Conservation (phyloP, 2,329 filamentous ascomycete species). For the Colletotrichum tanaceti region DNA sequence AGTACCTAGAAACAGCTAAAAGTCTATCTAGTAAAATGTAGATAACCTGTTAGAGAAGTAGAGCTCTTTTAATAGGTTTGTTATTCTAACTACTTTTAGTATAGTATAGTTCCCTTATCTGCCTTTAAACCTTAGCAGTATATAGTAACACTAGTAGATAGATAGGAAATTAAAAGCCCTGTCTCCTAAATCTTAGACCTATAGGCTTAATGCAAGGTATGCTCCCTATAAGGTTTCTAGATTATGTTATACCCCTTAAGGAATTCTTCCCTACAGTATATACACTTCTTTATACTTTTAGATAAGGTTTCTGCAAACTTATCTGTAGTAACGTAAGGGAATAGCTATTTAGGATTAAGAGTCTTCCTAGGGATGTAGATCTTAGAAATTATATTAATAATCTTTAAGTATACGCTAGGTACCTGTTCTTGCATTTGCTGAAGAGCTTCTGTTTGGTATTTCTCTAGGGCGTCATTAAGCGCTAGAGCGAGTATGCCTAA, state of each 20-base stretch:
- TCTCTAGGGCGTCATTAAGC: background rate
- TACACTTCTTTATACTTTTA: background rate
- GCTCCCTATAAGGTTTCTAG: background rate
- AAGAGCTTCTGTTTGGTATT: background rate
- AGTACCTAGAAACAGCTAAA: no score
- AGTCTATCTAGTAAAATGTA: no score
- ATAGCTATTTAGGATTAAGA: background rate
- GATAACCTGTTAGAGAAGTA: no score
- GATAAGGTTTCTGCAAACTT: background rate
- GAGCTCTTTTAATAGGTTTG: no score
- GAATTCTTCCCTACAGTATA: background rate
- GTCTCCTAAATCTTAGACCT: background rate
- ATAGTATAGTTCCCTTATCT: background rate
- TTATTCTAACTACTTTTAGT: background rate
- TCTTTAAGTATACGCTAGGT: background rate
- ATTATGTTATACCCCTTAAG: background rate
- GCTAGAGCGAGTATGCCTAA: background rate
- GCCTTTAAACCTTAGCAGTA: background rate
- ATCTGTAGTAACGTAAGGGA: background rate
- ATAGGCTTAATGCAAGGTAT: background rate
- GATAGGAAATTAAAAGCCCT: background rate
- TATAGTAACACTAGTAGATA: background rate
- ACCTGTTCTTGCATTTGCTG: background rate
- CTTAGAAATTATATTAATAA: background rate
- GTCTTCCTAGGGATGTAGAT: conserved; percentile 2